Base-by-base conservation (phyloP, 805 yeast species). In the Myxozyma geophila region DNA sequence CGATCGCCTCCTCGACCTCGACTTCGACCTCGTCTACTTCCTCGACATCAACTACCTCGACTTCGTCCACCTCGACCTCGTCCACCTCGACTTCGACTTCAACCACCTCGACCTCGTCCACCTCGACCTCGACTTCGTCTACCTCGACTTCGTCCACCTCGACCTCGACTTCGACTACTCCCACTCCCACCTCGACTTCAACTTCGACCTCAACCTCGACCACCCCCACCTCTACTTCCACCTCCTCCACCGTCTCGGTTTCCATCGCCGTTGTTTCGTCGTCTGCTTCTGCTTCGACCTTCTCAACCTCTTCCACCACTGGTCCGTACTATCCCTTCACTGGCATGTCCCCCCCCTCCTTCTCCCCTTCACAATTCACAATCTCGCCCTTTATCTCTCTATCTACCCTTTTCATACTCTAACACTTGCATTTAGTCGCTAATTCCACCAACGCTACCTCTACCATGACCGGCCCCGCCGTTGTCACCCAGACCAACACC, bases 81-180 rank as follows among this genome's bases (percentile, higher is more conserved):
- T 15, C 39, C 40, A 33, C 54, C 10, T 39, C 69, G 33, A 59
- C 67, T 19, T 46, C 75, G 40, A 62, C 67, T 48, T 50, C 69
- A 2, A 37, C 69, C 23, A 56, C 62, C 12, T 51, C 71, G 44
- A 60, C 72, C 28, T 39, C 73, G 35, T 54, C 76, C 46, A 52
- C 75, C 41, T 53, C 75, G 21, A 54, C 75, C 10, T 67, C 72
- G 48, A 67, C 72, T 49, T 66, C 70, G 21, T 70, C 69, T 13
- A 62, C 62, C 33, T 59, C 70, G 50, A 58, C 71, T 33, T 47
- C 68, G 37, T 39, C 64, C 47, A 21, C 61, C 36, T 21, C 70
- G 23, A 21, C 62, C n/a, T 40, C 61, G 39, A 21, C 67, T 23
- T 8, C n/a, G 21, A 4, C 71, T 46, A 60, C 73, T 21, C 40